Evolutionary conservation across 1,284 basidiomycete genomes (phyloP).

Genomic region (Volvariella volvacea): DNA sequence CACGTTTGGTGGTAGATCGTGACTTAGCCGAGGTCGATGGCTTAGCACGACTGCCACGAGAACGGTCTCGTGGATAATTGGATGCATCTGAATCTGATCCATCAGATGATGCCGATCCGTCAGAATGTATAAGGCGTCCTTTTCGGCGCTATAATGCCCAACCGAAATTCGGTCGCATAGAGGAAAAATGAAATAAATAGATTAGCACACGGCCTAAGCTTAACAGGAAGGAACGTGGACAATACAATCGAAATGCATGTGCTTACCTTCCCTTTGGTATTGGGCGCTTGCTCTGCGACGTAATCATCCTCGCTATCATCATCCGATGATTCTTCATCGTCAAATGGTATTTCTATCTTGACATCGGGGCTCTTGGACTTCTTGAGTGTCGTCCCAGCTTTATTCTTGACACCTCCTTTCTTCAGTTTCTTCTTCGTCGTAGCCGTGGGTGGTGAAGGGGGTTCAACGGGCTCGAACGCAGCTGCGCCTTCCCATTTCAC

Average conservation of each 20-base stretch:
- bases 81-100: too few relatives aligned
- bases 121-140: too few relatives aligned
- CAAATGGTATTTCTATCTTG: neutral
- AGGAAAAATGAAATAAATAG: neutral
- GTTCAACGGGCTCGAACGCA: slow-evolving; percentile 33
- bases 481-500: slow-evolving; percentile 67
- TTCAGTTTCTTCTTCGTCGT: neutral
- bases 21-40: too few relatives aligned
- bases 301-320: slow-evolving; percentile 65
- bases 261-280: slow-evolving; percentile 33
- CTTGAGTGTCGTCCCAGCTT: neutral
- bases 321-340: slow-evolving; percentile 41
- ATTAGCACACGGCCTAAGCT: neutral
- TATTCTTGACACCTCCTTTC: neutral
- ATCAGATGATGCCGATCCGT: too few relatives aligned
- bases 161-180: too few relatives aligned
- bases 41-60: too few relatives aligned
- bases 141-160: too few relatives aligned
- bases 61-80: too few relatives aligned
- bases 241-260: too few relatives aligned
- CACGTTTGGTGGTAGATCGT: too few relatives aligned
- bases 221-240: slow-evolving; percentile 6
- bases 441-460: neutral
- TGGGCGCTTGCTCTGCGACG: slow-evolving; percentile 37
- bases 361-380: neutral